Conservation (phyloP, 2,329 filamentous ascomycete genomes). For the Daldinia sp. region DNA sequence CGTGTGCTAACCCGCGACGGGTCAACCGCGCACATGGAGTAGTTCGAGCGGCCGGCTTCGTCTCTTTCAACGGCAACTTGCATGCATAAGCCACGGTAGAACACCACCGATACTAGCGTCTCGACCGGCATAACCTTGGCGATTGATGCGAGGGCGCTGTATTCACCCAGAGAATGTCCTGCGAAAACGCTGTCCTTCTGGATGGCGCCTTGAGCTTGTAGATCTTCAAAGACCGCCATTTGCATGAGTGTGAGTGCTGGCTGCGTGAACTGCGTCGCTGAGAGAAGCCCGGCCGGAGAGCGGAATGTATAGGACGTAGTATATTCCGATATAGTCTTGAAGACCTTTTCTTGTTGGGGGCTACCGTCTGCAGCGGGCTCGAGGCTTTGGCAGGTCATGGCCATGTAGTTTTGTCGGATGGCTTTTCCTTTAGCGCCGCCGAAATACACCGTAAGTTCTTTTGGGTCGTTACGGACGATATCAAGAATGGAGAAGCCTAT, state of each 20-base stretch:
- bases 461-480: conserved; percentile 51
- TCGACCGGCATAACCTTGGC: conserved; percentile 43
- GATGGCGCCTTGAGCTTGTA: conserved; percentile 43
- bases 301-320: conserved; percentile 44
- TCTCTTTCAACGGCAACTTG: conserved; percentile 45
- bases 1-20: conserved; percentile 37
- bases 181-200: conserved; percentile 39
- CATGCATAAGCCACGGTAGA: conserved; percentile 49
- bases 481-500: conserved; percentile 43
- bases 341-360: conserved; percentile 31
- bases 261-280: conserved; percentile 49
- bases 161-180: conserved; percentile 49
- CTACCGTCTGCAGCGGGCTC: conserved; percentile 27
- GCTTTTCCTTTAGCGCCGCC: conserved; percentile 46
- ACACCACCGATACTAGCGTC: conserved; percentile 41
- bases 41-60: conserved; percentile 38
- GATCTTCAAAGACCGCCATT: conserved; percentile 43
- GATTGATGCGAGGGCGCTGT: conserved; percentile 42
- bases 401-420: conserved; percentile 49
- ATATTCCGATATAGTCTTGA: conserved; percentile 35
- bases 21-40: conserved; percentile 46
- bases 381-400: conserved; percentile 39
- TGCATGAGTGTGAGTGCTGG: conserved; percentile 46
- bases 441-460: conserved; percentile 49
- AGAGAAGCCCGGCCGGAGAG: conserved; percentile 43